Conservation (phyloP, 2,329 filamentous ascomycete genomes). For the Pleomassaria siparia region DNA sequence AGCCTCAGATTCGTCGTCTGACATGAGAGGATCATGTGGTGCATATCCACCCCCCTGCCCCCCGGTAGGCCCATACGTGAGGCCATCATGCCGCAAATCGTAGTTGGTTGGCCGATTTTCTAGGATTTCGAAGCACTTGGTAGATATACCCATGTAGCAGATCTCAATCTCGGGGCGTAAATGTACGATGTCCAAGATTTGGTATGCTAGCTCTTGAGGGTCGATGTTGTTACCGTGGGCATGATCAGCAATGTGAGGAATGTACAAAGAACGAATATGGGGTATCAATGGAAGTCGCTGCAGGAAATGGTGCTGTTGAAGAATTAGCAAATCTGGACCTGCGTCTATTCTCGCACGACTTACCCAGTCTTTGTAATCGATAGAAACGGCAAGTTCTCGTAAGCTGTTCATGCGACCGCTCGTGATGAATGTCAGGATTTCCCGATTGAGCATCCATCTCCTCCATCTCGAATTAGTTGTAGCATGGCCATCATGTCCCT, state of each 20-base stretch:
- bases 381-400: constrained; percentile 69
- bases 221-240: constrained; percentile 58
- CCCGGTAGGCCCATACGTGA: constrained; percentile 31
- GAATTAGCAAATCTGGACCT: constrained; percentile 9
- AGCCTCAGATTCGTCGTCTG: constrained; percentile 42
- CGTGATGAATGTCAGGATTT: constrained; percentile 72
- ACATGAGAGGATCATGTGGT: constrained; percentile 33
- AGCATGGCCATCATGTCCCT: constrained; percentile 47
- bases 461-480: constrained; percentile 55
- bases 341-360: constrained; percentile 28
- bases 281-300: constrained; percentile 71
- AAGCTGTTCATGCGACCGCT: constrained; percentile 74
- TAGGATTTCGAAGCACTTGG: constrained; percentile 80
- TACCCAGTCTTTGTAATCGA: constrained; percentile 80
- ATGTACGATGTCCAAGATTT: constrained; percentile 76
- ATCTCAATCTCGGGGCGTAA: constrained; percentile 74
- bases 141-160: constrained; percentile 74
- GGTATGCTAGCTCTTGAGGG: constrained; percentile 70
- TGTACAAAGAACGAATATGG: constrained; percentile 69
- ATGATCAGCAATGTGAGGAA: constrained; percentile 67
- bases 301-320: constrained; percentile 70
- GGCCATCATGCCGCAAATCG: constrained; percentile 36
- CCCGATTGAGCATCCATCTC: constrained; percentile 70
- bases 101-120: constrained; percentile 59
- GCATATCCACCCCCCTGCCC: constrained; percentile 25